These are phyloP conservation scores for Globisporangium cystogenes DNA, from an alignment of 352 stramenopile genomes.

Conservation along the genomic window DNA sequence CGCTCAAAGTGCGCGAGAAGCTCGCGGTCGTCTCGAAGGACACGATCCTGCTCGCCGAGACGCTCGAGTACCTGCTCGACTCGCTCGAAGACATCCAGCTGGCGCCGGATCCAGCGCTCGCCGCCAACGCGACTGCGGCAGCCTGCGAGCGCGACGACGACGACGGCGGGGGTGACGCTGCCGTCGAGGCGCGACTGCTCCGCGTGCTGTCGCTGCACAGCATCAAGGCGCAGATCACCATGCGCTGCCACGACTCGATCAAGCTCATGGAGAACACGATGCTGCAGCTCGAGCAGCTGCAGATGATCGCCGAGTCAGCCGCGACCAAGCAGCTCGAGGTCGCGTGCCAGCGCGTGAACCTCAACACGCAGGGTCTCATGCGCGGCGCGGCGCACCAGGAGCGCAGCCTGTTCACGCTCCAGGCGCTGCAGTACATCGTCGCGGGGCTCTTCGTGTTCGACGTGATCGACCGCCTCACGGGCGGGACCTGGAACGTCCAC, in stretches of 20 bases:
- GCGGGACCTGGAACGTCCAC: constrained; percentile 88
- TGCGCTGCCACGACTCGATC: constrained; percentile 93
- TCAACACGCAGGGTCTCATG: constrained; percentile 88
- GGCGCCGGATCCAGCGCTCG: not conserved
- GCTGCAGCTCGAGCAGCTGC: constrained; percentile 91
- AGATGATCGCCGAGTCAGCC: constrained; percentile 90
- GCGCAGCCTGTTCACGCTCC: constrained; percentile 59
- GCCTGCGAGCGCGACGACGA: constrained; percentile 7
- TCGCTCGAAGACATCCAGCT: constrained; percentile 88
- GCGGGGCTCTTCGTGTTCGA: constrained; percentile 92
- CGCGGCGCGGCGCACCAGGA: constrained; percentile 69
- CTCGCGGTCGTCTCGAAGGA: constrained; percentile 92
- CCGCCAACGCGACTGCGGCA: too few relatives aligned
- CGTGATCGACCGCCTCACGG: constrained; percentile 93
- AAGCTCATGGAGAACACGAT: constrained; percentile 94
- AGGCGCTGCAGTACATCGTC: constrained; percentile 92
- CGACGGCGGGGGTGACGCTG: constrained; percentile 22
- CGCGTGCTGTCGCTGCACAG: constrained; percentile 89
- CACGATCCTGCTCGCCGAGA: constrained; percentile 95
- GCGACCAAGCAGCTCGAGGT: constrained; percentile 88
- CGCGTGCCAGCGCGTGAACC: constrained; percentile 84
- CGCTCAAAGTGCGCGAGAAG: constrained; percentile 86
- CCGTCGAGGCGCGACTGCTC: constrained; percentile 67
- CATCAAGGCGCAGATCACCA: constrained; percentile 86
- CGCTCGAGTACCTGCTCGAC: constrained; percentile 94